Evolutionary conservation across 345 rosid genomes (phyloP).

Genomic region (Rhodamnia rubescens): DNA sequence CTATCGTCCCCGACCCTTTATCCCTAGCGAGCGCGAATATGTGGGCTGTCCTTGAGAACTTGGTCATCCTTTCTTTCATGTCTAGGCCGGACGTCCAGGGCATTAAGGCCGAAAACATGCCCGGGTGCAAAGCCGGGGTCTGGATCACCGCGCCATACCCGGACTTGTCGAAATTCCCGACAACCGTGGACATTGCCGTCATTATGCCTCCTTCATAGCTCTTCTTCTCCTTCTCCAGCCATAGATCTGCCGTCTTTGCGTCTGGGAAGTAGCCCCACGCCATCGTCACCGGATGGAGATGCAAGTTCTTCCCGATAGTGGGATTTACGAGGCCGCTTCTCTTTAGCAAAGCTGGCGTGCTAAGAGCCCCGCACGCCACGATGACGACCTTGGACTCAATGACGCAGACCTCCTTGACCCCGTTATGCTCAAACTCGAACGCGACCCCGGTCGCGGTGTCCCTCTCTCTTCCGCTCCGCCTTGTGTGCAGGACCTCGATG

Average conservation of each 20-base stretch:
- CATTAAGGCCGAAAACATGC: slow-evolving; percentile 59
- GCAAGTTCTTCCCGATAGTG: slow-evolving; percentile 59
- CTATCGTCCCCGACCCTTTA: slow-evolving; percentile 45
- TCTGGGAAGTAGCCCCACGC: slow-evolving; percentile 82
- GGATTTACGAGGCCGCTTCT: slow-evolving; percentile 52
- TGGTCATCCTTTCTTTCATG: slow-evolving; percentile 48
- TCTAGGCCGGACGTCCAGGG: slow-evolving; percentile 73
- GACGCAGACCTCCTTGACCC: slow-evolving; percentile 28
- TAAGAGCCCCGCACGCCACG: slow-evolving; percentile 71
- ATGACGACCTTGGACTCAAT: slow-evolving; percentile 51
- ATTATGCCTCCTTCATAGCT: slow-evolving; percentile 80
- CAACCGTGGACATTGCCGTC: slow-evolving; percentile 68
- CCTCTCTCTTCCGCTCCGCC: slow-evolving; percentile 10
- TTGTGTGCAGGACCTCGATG: slow-evolving; percentile 29
- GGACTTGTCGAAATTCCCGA: slow-evolving; percentile 15
- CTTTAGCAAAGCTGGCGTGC: slow-evolving; percentile 45
- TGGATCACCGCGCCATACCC: slow-evolving; percentile 63
- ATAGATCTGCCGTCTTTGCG: neutral
- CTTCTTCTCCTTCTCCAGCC: slow-evolving; percentile 39
- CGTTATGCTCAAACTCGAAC: slow-evolving; percentile 25
- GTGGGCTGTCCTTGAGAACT: slow-evolving; percentile 61
- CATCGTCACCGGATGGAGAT: slow-evolving; percentile 77
- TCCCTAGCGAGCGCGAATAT: slow-evolving; percentile 58
- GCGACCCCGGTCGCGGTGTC: slow-evolving; percentile 42
- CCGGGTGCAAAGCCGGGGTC: slow-evolving; percentile 76